Conservation (phyloP, 441 rosid species). For the Aquilaria agallochum region DNA sequence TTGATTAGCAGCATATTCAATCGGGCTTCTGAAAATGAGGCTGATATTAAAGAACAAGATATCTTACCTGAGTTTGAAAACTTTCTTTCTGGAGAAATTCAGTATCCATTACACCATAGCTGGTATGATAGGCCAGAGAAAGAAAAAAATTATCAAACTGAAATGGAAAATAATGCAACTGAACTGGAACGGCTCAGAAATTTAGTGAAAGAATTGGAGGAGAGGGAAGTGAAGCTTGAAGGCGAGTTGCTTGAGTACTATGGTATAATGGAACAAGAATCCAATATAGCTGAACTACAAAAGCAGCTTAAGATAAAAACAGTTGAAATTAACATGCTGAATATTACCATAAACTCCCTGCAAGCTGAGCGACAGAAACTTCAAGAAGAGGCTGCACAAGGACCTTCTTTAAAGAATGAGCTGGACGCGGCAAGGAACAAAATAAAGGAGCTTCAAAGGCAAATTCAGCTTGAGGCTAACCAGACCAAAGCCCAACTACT, state of each 20-base stretch:
- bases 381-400: conserved; percentile 63
- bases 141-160: conserved; percentile 52
- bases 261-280: conserved; percentile 91
- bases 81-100: conserved; percentile 77
- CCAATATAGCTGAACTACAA: conserved; percentile 61
- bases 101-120: conserved; percentile 55
- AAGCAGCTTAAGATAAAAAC: conserved; percentile 93
- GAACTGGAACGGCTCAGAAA: conserved; percentile 68
- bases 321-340: conserved; percentile 88
- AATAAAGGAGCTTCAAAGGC: conserved; percentile 87
- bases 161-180: conserved; percentile 67
- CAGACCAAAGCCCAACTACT: conserved; percentile 91
- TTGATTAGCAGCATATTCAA: conserved; percentile 76
- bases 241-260: conserved; percentile 89
- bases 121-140: conserved; percentile 47
- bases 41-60: conserved; percentile 52
- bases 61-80: conserved; percentile 72
- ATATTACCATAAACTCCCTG: conserved; percentile 74
- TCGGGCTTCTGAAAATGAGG: conserved; percentile 34
- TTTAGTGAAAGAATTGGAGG: conserved; percentile 83
- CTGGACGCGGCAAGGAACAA: conserved; percentile 75
- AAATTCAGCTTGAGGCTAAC: conserved; percentile 88
- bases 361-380: conserved; percentile 89
- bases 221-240: conserved; percentile 92
- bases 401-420: conserved; percentile 55